phyloP scores from a whole-genome alignment of 2,329 filamentous ascomycete genomes.

The Monosporascus sp. region DNA sequence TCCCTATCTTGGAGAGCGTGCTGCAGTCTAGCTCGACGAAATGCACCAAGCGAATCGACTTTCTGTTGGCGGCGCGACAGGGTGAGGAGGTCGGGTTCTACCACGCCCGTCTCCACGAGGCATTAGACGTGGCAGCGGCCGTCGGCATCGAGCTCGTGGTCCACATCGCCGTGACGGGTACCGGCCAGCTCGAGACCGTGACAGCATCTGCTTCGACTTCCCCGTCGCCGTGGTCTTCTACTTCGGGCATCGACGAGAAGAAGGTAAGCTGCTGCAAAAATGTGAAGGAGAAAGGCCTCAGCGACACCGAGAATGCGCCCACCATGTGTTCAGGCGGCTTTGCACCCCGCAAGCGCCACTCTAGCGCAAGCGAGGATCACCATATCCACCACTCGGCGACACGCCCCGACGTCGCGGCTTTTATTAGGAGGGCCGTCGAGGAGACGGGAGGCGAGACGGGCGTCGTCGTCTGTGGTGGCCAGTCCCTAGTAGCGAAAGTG shows the following conservation, averaged over 20 bases:
- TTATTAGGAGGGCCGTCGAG: constrained; percentile 52
- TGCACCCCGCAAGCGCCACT: constrained; percentile 10
- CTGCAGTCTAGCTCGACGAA: constrained; percentile 34
- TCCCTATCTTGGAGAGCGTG: constrained; percentile 54
- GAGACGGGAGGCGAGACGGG: constrained; percentile 56
- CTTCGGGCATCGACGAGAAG: constrained; percentile 19
- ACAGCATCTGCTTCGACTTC: constrained; percentile 3
- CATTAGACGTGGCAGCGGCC: constrained; percentile 36
- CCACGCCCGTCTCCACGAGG: constrained; percentile 40
- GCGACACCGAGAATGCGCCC: constrained; percentile 21
- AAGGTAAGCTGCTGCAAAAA: constrained; percentile 2
- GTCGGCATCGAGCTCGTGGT: constrained; percentile 46
- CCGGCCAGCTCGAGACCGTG: constrained; percentile 19
- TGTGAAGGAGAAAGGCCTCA: constrained; percentile 6
- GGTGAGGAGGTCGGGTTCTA: constrained; percentile 53
- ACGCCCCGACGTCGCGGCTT: constrained; percentile 45
- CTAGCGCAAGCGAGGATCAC: constrained; percentile 28
- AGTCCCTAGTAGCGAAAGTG: constrained; percentile 46
- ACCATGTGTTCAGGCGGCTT: neutral
- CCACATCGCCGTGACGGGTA: constrained; percentile 49
- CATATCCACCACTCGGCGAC: constrained; percentile 40
- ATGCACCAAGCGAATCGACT: constrained; percentile 49
- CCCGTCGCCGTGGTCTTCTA: constrained; percentile 11
- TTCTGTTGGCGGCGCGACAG: constrained; percentile 47
- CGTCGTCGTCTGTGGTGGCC: constrained; percentile 55